Base-by-base conservation (phyloP, 2,329 filamentous ascomycete species). In the Alternaria dauci region DNA sequence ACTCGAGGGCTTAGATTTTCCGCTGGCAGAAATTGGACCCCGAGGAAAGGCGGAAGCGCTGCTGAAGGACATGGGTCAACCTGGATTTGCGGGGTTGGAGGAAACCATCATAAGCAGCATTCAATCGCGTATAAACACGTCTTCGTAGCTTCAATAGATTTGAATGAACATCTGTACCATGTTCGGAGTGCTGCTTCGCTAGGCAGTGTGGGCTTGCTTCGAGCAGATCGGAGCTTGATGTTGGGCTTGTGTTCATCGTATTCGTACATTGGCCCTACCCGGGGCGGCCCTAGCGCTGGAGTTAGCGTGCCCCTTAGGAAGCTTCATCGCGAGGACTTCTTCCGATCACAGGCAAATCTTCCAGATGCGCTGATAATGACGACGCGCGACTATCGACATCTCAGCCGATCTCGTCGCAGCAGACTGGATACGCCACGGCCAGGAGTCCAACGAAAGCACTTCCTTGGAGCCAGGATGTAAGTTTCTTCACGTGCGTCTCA, bases 51-150 rank as follows among this genome's bases (percentile, higher is more conserved):
- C 58, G 5, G 61, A 64, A 54, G 54, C 54, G 25, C 48, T 59
- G 28, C 25, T 58, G 50, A 48, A 52, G 39, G 59, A 46, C 7
- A 26, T 62, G 32, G 60, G 60, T 14, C 52, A 28, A 32, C 41
- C 46, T 26, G 60, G 60, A 1, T 61, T 55, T n/a, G 34, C 23
- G 42, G 47, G 56, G 12, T 26, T 62, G 46, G 57, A 61, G 30
- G 60, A 62, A 25, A 62, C 55, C 16, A 59, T 62, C 23, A 28
- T 34, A 26, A 51, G 51, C n/a, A 59, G 51, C 11, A 51, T 62
- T 18, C n/a, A 44, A 36, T 50, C 58, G n/a, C 58, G 58, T 34
- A 53, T 58, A 18, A 39, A n/a, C 5, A 11, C 41, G 34, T 48
- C 54, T 53, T 43, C 41, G 12, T 61, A 58, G 55, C 41, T 53